Conservation (phyloP, 2,329 filamentous ascomycete genomes). For the Neospermospora avenae region DNA sequence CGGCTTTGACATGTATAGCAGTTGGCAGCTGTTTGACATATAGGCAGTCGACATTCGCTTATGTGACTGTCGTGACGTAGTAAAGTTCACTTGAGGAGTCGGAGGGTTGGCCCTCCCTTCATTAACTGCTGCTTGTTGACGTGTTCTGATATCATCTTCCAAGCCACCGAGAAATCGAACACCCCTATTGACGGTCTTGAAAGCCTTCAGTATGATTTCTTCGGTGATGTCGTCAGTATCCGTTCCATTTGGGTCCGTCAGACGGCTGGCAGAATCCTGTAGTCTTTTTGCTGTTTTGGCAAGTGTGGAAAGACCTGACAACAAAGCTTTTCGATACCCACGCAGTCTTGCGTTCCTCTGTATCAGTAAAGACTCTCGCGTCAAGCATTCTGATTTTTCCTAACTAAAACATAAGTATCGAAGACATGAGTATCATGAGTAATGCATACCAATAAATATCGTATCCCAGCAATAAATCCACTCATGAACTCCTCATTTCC, state of each 20-base stretch:
- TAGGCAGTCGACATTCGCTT: conserved; percentile 26
- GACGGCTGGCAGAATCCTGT: conserved; percentile 52
- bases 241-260: conserved; percentile 45
- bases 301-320: conserved; percentile 84
- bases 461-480: conserved; percentile 88
- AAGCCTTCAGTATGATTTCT: conserved; percentile 89
- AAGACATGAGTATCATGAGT: background rate
- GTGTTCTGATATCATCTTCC: conserved; percentile 57
- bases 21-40: conserved; percentile 12
- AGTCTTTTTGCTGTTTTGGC: conserved; percentile 86
- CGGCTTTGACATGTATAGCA: conserved; percentile 27
- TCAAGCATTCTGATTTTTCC: conserved; percentile 87
- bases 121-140: conserved; percentile 47
- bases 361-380: conserved; percentile 73
- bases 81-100: conserved; percentile 62
- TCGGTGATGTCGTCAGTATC: conserved; percentile 76
- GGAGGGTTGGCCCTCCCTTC: conserved; percentile 57
- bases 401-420: no score
- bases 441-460: conserved; percentile 75
- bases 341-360: conserved; percentile 73
- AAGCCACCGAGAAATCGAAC: conserved; percentile 87
- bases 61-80: conserved; percentile 37
- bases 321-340: conserved; percentile 77
- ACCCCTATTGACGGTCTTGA: conserved; percentile 88
- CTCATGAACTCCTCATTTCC: conserved; percentile 92